Base-by-base conservation (phyloP, 2,329 filamentous ascomycete species). In the Polytolypa hystricis region DNA sequence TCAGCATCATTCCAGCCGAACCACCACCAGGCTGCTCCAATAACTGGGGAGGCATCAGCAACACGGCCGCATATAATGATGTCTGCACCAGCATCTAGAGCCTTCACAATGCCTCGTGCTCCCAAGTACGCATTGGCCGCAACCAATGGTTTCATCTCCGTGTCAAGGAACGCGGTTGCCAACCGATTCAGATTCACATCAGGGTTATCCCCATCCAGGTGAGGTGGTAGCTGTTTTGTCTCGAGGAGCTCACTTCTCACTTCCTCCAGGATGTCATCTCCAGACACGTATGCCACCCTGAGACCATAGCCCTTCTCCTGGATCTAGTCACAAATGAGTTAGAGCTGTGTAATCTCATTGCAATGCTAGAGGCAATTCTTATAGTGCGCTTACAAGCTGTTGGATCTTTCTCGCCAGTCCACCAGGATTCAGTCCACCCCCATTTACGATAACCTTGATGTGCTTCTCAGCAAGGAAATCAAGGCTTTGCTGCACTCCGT, bases 371-470 rank as follows among this genome's bases (percentile, higher is more conserved):
- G n/a, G n/a, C n/a, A n/a, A n/a, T n/a, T n/a, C n/a, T n/a, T n/a
- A n/a, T n/a, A n/a, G n/a, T n/a, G n/a, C n/a, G n/a, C n/a, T n/a
- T n/a, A n/a, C n/a, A n/a, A n/a, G n/a, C 21, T 58, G 48, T 4
- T 60, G 51, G 0, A 65, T 56, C 38, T 65, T 63, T 34, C 65
- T 46, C 2, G 72, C 69, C 11, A 77, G 47, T 0, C 65, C 69
- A 38, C 60, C 59, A 0, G 73, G 73, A 39, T 76, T 70, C 11
- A 70, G 59, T 2, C 66, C 69, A 1, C 74, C 73, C 2, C 73
- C 73, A 45, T 77, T 75, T 37, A 74, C 57, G 23, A 73, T 58
- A 10, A 76, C 57, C 42, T 70, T 72, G 53, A 75, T 74, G 0
- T 58, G 48, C 41, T 71, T 66, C 33, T 66, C 53, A 2, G 61